Percentiles rank a stretch among this genome's conserved stretches.
Evolutionary conservation across 805 yeast genomes (phyloP).

Genomic region (Cyberlindnera sargentensis): DNA sequence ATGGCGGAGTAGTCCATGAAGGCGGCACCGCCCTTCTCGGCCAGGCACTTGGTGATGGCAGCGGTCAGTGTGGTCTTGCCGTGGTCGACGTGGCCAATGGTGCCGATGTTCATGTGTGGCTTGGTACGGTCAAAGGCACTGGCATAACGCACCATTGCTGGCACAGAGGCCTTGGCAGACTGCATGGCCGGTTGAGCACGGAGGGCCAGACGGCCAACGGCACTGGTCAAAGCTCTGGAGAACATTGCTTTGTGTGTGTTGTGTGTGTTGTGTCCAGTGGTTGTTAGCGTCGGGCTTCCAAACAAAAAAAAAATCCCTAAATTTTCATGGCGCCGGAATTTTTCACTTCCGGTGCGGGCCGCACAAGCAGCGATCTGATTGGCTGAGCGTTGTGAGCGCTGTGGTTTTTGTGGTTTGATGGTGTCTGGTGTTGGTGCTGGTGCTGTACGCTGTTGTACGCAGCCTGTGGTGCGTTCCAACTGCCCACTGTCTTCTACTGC

Average conservation of each 20-base stretch:
- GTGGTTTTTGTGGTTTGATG: no score
- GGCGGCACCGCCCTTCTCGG: constrained; percentile 84
- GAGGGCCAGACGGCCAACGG: constrained; percentile 7
- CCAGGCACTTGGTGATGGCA: constrained; percentile 92
- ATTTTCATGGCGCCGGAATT: no score
- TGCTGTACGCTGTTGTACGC: no score
- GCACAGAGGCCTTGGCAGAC: background rate
- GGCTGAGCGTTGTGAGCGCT: no score
- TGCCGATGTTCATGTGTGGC: constrained; percentile 96
- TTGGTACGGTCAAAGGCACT: constrained; percentile 87
- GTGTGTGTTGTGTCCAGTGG: no score
- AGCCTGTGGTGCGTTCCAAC: no score
- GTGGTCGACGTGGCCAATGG: constrained; percentile 98
- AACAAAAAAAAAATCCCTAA: no score
- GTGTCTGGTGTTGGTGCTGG: no score
- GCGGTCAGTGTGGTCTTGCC: constrained; percentile 98
- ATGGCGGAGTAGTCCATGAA: constrained; percentile 91
- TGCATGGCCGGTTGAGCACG: constrained; percentile 1
- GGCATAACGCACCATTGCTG: constrained; percentile 33
- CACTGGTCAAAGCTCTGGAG: background rate
- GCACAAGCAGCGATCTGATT: no score
- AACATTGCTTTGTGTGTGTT: background rate
- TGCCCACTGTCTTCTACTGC: no score
- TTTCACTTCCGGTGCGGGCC: no score
- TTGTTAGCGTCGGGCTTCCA: no score